Evolutionary conservation across 345 rosid genomes (phyloP).

Genomic region (Eucalyptus virginea): DNA sequence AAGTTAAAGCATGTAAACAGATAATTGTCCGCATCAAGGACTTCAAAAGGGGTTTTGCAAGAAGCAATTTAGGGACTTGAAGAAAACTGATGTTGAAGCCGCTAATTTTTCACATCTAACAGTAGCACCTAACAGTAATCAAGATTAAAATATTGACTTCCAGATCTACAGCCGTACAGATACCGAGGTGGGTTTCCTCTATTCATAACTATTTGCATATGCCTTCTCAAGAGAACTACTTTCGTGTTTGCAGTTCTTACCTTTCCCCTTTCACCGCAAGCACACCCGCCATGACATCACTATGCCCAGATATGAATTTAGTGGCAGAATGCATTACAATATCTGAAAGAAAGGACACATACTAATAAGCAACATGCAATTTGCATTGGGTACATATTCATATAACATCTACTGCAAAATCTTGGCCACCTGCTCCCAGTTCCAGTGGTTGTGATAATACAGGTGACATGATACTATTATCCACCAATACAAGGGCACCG

Average conservation of each 20-base stretch:
- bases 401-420: not conserved
- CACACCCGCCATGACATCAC: constrained; percentile 96
- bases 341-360: constrained; percentile 27
- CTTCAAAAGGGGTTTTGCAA: not conserved
- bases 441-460: constrained; percentile 79
- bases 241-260: constrained; percentile 6
- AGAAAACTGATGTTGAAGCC: not conserved
- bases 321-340: constrained; percentile 98
- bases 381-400: not conserved
- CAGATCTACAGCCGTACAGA: not conserved
- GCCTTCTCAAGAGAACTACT: not conserved
- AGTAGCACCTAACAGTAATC: not conserved
- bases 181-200: not conserved
- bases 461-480: constrained; percentile 94
- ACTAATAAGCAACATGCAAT: not conserved
- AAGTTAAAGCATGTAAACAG: not conserved
- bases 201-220: not conserved
- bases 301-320: constrained; percentile 87
- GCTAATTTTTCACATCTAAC: not conserved
- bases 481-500: constrained; percentile 81
- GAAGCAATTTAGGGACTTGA: not conserved
- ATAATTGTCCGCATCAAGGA: not conserved
- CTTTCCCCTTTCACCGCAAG: constrained; percentile 94
- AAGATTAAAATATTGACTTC: not conserved
- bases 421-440: constrained; percentile 84